Evolutionary conservation across 768 basidiomycete species (phyloP).

Genomic region (Tricholoma bakamatsutake): DNA sequence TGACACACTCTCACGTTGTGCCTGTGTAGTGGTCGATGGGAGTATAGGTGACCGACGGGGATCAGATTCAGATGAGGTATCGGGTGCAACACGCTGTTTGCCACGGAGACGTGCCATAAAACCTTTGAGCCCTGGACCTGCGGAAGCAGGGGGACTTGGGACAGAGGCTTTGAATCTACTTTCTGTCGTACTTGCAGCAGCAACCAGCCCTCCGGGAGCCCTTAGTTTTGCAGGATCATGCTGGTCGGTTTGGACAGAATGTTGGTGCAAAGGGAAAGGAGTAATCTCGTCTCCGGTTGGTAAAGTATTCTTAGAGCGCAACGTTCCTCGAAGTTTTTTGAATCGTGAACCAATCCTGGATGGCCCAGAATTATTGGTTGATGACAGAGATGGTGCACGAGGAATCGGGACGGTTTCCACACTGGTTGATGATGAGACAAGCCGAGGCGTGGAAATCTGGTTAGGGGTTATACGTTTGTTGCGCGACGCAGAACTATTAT

Average conservation of each 20-base stretch:
- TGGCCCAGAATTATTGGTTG: constrained; percentile 35
- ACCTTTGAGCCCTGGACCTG: constrained; percentile 69
- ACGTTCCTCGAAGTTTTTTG: constrained; percentile 63
- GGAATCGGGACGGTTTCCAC: constrained; percentile 59
- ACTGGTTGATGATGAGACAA: constrained; percentile 63
- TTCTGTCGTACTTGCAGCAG: constrained; percentile 45
- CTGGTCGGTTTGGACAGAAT: constrained; percentile 33
- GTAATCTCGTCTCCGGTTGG: constrained; percentile 44
- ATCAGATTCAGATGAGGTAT: constrained; percentile 25
- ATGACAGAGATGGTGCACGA: constrained; percentile 43
- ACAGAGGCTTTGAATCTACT: constrained; percentile 48
- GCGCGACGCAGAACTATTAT: constrained; percentile 34
- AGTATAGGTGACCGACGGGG: constrained; percentile 25
- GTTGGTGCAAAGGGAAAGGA: constrained; percentile 36
- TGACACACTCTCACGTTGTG: constrained; percentile 24
- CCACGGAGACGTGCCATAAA: constrained; percentile 76
- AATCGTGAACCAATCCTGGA: constrained; percentile 69
- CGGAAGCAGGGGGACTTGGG: constrained; percentile 62
- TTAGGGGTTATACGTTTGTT: constrained; percentile 57
- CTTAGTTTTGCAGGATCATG: constrained; percentile 37
- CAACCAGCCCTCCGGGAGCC: constrained; percentile 25
- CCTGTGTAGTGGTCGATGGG: constrained; percentile 25
- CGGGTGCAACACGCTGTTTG: constrained; percentile 37
- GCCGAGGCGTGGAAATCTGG: constrained; percentile 60
- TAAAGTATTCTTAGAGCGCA: constrained; percentile 45